Base-by-base conservation (phyloP, 2,329 filamentous ascomycete genomes). In the Xylaria sp. region DNA sequence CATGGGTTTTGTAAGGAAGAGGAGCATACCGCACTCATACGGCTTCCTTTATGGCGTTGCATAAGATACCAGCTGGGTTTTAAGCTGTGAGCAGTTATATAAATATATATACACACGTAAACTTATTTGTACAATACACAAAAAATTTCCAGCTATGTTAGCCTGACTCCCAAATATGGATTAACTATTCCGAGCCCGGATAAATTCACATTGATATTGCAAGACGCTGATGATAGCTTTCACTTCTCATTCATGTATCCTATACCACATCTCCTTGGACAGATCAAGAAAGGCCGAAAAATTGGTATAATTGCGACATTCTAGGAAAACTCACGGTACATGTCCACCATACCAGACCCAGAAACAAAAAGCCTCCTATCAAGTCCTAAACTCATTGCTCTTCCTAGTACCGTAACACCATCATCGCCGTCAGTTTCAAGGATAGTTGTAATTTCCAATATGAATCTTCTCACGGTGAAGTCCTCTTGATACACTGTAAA, bases 341-440 rank as follows among this genome's bases (percentile, higher is more conserved):
- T 38, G 13, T 39, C 20, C 29, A 39, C 25, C n/a, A 27, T 50
- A 39, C 36, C 38, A 13, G 3, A 53, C 1, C 22, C 25, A 3
- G 49, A 42, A 38, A 22, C 49, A 25, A 31, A 57, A 44, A 44
- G 9, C 13, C 27, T 25, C 29, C 17, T 33, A 17, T 33, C 47
- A 45, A 22, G 9, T 25, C 42, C 42, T 13, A 22, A 22, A 10
- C 22, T 15, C 27, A 22, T 61, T 31, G 10, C 22, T 20, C 20
- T 13, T 47, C 58, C 42, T 20, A 6, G 10, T 20, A 38, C 20
- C 38, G 11, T 54, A 54, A 60, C 55, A 22, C 55, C 55, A 20
- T n/a, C 56, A 27, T 42, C 22, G 15, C n/a, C 10, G 31, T 51
- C 45, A 63, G 50, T 36, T 54, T 20, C 49, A 82, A 38, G 1